phyloP scores from a whole-genome alignment of 2,329 filamentous ascomycete species.

The Chlorencoelia australis region DNA sequence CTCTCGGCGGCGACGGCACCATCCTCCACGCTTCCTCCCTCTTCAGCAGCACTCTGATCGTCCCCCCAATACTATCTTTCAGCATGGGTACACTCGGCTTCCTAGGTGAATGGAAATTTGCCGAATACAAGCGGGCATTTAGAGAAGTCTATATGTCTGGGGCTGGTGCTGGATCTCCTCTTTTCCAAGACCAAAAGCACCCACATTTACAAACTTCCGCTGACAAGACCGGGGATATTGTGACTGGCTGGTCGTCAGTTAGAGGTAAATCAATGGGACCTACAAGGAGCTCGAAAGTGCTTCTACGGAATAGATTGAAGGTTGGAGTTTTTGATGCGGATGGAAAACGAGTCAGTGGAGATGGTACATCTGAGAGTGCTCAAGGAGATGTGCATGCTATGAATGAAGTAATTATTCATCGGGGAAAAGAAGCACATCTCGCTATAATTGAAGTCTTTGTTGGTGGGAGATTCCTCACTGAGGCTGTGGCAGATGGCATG shows the following conservation, averaged over 20 bases:
- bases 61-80: slow-evolving; percentile 88
- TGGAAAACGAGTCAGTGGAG: slow-evolving; percentile 45
- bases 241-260: slow-evolving; percentile 58
- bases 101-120: slow-evolving; percentile 91
- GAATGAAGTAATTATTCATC: slow-evolving; percentile 91
- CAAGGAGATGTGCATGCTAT: slow-evolving; percentile 52
- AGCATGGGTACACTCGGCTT: slow-evolving; percentile 97
- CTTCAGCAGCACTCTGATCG: slow-evolving; percentile 69
- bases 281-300: slow-evolving; percentile 64
- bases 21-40: slow-evolving; percentile 78
- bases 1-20: slow-evolving; percentile 87
- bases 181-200: slow-evolving; percentile 23
- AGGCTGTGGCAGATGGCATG: slow-evolving; percentile 91
- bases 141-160: slow-evolving; percentile 85
- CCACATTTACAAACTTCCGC: slow-evolving; percentile 17
- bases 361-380: slow-evolving; percentile 24
- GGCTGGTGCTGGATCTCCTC: slow-evolving; percentile 32
- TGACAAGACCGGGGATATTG: slow-evolving; percentile 22
- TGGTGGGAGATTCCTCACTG: slow-evolving; percentile 80
- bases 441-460: slow-evolving; percentile 88
- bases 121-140: slow-evolving; percentile 85
- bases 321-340: slow-evolving; percentile 71
- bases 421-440: slow-evolving; percentile 80
- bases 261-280: slow-evolving; percentile 74
- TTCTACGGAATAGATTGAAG: slow-evolving; percentile 78